A percentile compares a stretch with the other conserved stretches of the same genome.
phyloP scores from a whole-genome alignment of 345 rosid genomes.

The Turnera subulata region DNA sequence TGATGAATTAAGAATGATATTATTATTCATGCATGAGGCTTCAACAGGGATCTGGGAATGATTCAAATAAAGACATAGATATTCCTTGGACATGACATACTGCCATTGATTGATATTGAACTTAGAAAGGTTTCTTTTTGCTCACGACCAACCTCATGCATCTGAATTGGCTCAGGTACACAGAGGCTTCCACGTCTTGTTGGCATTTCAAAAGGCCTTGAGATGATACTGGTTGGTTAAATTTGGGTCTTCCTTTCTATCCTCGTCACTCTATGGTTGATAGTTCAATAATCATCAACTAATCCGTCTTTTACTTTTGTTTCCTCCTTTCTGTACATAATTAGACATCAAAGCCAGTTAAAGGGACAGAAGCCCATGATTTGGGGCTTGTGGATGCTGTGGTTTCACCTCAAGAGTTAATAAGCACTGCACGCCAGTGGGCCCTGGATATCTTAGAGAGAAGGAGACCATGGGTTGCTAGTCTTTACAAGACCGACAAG shows the following conservation, averaged over 20 bases:
- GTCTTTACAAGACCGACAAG: conserved; percentile 73
- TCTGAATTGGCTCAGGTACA: conserved; percentile 62
- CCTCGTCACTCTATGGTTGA: conserved; percentile 8
- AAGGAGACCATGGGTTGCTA: conserved; percentile 81
- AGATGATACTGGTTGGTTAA: conserved; percentile 86
- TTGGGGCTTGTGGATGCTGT: conserved; percentile 83
- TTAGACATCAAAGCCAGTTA: conserved; percentile 80
- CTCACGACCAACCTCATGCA: conserved; percentile 10
- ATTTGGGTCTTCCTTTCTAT: conserved; percentile 15
- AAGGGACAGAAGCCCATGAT: conserved; percentile 61
- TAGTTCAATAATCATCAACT: background rate
- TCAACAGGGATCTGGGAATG: too few species aligned
- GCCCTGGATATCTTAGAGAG: conserved; percentile 69
- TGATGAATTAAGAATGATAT: too few species aligned
- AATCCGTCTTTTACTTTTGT: background rate
- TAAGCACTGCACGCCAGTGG: conserved; percentile 73
- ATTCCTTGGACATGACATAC: too few species aligned
- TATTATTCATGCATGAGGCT: too few species aligned
- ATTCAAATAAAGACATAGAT: too few species aligned
- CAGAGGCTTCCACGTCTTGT: conserved; percentile 99
- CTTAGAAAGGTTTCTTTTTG: background rate
- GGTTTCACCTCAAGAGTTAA: conserved; percentile 58
- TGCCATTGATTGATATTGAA: too few species aligned
- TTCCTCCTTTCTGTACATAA: background rate
- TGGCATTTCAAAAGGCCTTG: conserved; percentile 87